Evolutionary conservation across 1,139 yeast species (phyloP).

Genomic region (Scheffersomyces cryptocercus): DNA sequence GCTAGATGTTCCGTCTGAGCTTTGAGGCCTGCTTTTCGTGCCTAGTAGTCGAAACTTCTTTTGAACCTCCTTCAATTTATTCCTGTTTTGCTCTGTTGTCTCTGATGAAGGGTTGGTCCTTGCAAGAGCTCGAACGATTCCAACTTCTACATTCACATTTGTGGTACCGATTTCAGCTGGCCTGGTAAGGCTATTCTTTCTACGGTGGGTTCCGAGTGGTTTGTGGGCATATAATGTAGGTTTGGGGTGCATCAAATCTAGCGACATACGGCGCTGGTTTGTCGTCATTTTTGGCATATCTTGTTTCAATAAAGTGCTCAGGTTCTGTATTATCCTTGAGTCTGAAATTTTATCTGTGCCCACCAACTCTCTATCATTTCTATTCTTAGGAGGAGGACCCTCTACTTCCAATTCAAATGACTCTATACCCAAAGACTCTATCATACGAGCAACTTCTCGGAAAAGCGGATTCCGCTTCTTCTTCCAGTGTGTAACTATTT

Average conservation of each 20-base stretch:
- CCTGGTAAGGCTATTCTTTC: slow-evolving; percentile 23
- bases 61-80: slow-evolving; percentile 12
- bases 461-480: slow-evolving; percentile 15
- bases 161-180: slow-evolving; percentile 36
- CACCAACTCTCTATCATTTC: no score
- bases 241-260: slow-evolving; percentile 30
- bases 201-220: slow-evolving; percentile 3
- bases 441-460: slow-evolving; percentile 21
- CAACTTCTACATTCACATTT: slow-evolving; percentile 29
- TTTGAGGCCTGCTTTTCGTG: no score
- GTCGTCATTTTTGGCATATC: slow-evolving; percentile 24
- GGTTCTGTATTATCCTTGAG: no score
- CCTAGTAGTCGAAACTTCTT: slow-evolving; percentile 10
- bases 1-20: no score
- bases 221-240: slow-evolving; percentile 6
- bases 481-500: slow-evolving; percentile 15
- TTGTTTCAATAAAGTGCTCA: background rate
- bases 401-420: slow-evolving; percentile 11
- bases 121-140: slow-evolving; percentile 23
- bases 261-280: slow-evolving; percentile 29
- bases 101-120: no score
- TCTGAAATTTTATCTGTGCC: background rate
- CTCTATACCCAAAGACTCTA: slow-evolving; percentile 15
- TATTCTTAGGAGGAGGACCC: no score
- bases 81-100: slow-evolving; percentile 2